Conservation (phyloP, 2,329 filamentous ascomycete genomes). For the Phialocephala subalpina region DNA sequence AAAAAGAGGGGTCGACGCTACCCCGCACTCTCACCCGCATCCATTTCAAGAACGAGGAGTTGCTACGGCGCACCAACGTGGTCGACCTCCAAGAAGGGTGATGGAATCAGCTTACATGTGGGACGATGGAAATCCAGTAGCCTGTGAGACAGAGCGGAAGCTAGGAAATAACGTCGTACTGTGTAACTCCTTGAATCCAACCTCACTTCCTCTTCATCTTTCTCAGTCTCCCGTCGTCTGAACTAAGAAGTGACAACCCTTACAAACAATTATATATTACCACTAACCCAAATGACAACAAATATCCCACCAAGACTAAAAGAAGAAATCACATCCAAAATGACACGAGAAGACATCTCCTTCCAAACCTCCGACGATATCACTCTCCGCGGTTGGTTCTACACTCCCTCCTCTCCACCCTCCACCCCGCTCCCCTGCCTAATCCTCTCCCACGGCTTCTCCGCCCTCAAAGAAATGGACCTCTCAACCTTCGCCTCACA, state of each 20-base stretch:
- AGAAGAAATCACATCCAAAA: constrained; percentile 10
- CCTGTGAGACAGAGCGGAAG: background rate
- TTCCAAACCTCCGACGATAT: constrained; percentile 41
- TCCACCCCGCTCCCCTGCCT: constrained; percentile 30
- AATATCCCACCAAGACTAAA: background rate
- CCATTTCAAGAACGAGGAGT: background rate
- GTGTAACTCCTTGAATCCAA: background rate
- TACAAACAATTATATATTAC: background rate
- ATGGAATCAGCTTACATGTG: background rate
- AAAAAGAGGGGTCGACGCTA: background rate
- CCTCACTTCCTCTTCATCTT: background rate
- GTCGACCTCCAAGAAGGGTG: too few species aligned
- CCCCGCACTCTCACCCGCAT: background rate
- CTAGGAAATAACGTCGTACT: background rate
- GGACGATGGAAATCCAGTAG: background rate
- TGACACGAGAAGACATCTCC: constrained; percentile 36
- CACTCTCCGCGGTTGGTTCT: constrained; percentile 44
- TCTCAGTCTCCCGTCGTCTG: background rate
- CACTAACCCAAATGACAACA: background rate
- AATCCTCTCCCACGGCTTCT: constrained; percentile 37
- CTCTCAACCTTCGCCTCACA: constrained; percentile 38
- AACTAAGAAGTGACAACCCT: too few species aligned
- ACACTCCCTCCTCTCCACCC: constrained; percentile 26
- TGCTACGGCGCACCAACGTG: too few species aligned
- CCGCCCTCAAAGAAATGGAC: constrained; percentile 36